A percentile compares a stretch with the other conserved stretches of the same genome.
phyloP scores from a whole-genome alignment of 441 rosid genomes.

The Capsella rubella region DNA sequence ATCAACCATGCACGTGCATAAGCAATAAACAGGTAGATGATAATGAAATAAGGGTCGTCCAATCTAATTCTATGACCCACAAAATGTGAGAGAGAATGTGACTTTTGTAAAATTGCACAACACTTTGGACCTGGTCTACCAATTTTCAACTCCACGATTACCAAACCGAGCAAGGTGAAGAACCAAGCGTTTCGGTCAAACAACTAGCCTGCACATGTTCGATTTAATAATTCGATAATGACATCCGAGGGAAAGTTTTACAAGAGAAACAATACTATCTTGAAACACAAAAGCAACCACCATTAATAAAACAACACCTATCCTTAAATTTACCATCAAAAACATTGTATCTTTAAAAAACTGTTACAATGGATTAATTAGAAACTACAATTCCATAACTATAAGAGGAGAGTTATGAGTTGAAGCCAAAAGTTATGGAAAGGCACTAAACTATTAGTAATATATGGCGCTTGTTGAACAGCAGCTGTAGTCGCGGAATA shows the following conservation, averaged over 20 bases:
- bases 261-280: background rate
- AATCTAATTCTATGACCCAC: constrained; percentile 44
- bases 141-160: constrained; percentile 30
- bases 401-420: constrained; percentile 2
- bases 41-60: constrained; percentile 41
- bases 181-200: constrained; percentile 15
- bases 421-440: background rate
- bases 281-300: too few species aligned
- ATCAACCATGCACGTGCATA: constrained; percentile 38
- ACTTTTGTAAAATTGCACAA: constrained; percentile 30
- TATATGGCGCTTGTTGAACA: too few species aligned
- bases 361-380: background rate
- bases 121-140: constrained; percentile 43
- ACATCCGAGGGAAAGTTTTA: constrained; percentile 19
- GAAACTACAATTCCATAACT: background rate
- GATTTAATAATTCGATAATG: constrained; percentile 28
- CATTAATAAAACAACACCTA: background rate
- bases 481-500: too few species aligned
- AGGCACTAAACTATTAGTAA: too few species aligned
- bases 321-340: background rate
- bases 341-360: background rate
- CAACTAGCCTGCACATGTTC: constrained; percentile 34
- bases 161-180: constrained; percentile 17
- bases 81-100: constrained; percentile 39
- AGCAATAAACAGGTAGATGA: constrained; percentile 44